phyloP scores from a whole-genome alignment of 805 yeast genomes.

The Saturnispora diversa region DNA sequence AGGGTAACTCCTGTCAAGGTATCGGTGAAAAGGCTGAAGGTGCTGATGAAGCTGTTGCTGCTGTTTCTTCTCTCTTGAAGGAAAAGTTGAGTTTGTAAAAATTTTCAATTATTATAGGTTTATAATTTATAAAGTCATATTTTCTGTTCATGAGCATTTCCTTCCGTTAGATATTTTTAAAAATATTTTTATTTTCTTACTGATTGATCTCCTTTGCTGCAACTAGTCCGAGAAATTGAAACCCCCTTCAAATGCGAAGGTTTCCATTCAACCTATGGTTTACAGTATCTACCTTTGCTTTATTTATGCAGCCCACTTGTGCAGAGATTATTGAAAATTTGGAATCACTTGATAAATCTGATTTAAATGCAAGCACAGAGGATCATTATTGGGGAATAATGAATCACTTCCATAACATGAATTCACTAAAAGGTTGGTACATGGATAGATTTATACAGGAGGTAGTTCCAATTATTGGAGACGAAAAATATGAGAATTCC shows the following conservation, averaged over 20 bases:
- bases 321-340: too few relatives aligned
- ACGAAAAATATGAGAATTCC: not conserved
- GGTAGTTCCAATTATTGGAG: too few relatives aligned
- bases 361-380: too few relatives aligned
- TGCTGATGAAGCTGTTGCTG: constrained; percentile 64
- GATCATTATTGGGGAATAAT: constrained; percentile 3
- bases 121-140: not conserved
- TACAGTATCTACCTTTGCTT: too few relatives aligned
- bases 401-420: constrained; percentile 1
- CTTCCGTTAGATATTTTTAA: too few relatives aligned
- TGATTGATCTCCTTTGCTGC: not conserved
- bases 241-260: too few relatives aligned
- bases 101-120: not conserved
- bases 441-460: not conserved
- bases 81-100: constrained; percentile 7
- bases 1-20: constrained; percentile 94
- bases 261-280: too few relatives aligned
- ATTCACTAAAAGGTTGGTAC: not conserved
- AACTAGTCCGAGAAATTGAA: not conserved
- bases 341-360: too few relatives aligned
- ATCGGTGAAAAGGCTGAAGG: constrained; percentile 79
- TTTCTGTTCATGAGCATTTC: not conserved
- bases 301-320: too few relatives aligned
- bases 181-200: too few relatives aligned
- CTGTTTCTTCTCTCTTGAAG: constrained; percentile 6